A percentile compares a stretch with the other conserved stretches of the same genome.
phyloP scores from a whole-genome alignment of 768 basidiomycete species.

The Agaricus blazei region DNA sequence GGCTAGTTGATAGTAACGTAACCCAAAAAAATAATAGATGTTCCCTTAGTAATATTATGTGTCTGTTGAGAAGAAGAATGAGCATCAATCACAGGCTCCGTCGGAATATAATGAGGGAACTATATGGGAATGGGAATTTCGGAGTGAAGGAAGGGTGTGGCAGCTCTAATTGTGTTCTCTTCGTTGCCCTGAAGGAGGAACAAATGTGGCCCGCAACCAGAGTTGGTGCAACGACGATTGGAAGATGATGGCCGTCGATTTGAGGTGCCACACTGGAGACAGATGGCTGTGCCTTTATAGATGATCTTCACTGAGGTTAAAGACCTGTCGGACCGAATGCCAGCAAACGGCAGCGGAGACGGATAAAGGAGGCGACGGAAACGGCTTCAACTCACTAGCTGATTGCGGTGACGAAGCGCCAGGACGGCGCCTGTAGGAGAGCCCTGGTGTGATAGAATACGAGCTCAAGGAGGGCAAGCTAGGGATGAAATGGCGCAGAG shows the following conservation, averaged over 20 bases:
- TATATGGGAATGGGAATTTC: background rate
- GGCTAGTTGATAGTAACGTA: conserved; percentile 1
- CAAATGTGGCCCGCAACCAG: background rate
- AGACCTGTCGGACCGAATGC: background rate
- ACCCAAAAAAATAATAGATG: background rate
- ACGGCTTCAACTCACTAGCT: conserved; percentile 16
- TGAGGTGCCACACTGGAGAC: background rate
- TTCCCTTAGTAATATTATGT: background rate
- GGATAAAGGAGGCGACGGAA: conserved; percentile 10
- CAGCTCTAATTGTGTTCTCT: background rate
- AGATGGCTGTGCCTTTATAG: background rate
- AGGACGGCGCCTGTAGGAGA: background rate
- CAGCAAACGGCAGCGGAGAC: background rate
- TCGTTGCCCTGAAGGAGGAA: background rate
- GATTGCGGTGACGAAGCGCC: conserved; percentile 1
- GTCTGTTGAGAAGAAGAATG: background rate
- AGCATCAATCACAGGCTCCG: background rate
- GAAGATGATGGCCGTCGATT: conserved; percentile 3
- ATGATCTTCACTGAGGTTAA: background rate
- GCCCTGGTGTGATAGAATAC: conserved; percentile 2
- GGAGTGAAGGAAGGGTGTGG: background rate
- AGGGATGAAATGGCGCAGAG: background rate
- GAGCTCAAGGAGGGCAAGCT: background rate
- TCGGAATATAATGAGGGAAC: too few species aligned
- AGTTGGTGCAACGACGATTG: background rate